A percentile compares a stretch with the other conserved stretches of the same genome.
phyloP scores from a whole-genome alignment of 192 early-diverging fungal species.

The Coemansia sp. region DNA sequence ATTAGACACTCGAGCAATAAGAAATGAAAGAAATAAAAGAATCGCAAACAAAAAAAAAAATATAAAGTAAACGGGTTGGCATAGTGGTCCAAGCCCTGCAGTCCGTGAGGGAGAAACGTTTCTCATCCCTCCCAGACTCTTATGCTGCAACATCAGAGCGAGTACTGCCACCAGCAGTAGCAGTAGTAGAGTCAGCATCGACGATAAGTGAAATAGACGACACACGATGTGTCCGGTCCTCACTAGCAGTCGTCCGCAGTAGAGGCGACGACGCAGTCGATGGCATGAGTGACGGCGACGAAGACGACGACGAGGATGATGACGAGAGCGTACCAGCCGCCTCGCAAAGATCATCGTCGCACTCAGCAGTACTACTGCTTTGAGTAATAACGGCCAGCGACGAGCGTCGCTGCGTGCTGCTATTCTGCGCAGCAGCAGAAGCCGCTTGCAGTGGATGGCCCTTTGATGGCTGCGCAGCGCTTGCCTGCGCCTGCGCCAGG shows the following conservation, averaged over 20 bases:
- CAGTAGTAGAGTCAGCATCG: constrained; percentile 8
- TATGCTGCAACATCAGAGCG: constrained; percentile 3
- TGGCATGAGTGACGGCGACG: constrained; percentile 8
- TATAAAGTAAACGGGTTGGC: neutral
- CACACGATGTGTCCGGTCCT: constrained; percentile 10
- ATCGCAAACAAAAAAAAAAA: neutral
- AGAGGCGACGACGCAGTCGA: constrained; percentile 13
- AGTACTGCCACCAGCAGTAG: neutral
- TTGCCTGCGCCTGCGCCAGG: constrained; percentile 5
- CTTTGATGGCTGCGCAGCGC: neutral
- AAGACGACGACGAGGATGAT: constrained; percentile 1
- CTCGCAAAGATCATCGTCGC: constrained; percentile 3
- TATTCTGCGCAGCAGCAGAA: neutral
- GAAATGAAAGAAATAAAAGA: neutral
- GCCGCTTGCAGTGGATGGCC: neutral
- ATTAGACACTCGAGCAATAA: neutral
- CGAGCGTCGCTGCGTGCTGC: constrained; percentile 16
- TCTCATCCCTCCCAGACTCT: neutral
- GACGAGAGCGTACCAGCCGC: neutral
- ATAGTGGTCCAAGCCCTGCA: neutral
- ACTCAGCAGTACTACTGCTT: too few relatives aligned
- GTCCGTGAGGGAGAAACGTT: neutral
- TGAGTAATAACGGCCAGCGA: constrained; percentile 27
- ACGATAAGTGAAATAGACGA: constrained; percentile 36
- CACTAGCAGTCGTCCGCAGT: neutral